Evolutionary conservation across 805 yeast genomes (phyloP).

Genomic region (Starmerella scarabaei): DNA sequence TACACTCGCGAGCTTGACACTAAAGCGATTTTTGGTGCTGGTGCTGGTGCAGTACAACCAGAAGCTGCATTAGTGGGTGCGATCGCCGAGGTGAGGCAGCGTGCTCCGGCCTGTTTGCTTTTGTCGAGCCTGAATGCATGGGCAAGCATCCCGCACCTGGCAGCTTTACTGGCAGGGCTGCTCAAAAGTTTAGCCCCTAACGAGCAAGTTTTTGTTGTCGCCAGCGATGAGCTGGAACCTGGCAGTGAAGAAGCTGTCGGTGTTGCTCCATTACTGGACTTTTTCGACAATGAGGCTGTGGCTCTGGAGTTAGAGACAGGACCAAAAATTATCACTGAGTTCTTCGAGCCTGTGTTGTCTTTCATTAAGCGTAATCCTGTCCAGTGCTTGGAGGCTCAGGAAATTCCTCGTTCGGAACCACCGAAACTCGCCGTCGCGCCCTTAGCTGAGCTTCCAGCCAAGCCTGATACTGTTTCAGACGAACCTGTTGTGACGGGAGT

Average conservation of each 20-base stretch:
- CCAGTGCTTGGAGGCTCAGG: constrained; percentile 53
- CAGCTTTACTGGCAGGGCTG: constrained; percentile 52
- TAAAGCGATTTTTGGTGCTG: constrained; percentile 50
- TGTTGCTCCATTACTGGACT: constrained; percentile 32
- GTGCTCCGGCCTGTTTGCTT: constrained; percentile 73
- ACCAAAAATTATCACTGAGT: constrained; percentile 36
- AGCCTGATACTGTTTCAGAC: background rate
- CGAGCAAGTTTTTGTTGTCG: constrained; percentile 64
- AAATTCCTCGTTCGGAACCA: constrained; percentile 26
- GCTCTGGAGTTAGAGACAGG: constrained; percentile 31
- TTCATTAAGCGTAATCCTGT: constrained; percentile 56
- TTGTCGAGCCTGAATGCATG: constrained; percentile 69
- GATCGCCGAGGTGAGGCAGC: constrained; percentile 76
- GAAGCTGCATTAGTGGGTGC: constrained; percentile 76
- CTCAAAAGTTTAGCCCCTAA: constrained; percentile 53
- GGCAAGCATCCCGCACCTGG: constrained; percentile 53
- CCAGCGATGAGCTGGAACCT: constrained; percentile 42
- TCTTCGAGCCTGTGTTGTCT: constrained; percentile 40
- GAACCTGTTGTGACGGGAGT: background rate
- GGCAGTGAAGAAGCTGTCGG: constrained; percentile 31
- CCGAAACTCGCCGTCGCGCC: constrained; percentile 3
- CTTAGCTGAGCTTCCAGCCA: background rate
- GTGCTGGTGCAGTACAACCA: constrained; percentile 49
- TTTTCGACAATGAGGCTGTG: constrained; percentile 44
- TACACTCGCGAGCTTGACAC: constrained; percentile 67